Evolutionary conservation across 768 basidiomycete genomes (phyloP).

Genomic region (Lentinula boryana): DNA sequence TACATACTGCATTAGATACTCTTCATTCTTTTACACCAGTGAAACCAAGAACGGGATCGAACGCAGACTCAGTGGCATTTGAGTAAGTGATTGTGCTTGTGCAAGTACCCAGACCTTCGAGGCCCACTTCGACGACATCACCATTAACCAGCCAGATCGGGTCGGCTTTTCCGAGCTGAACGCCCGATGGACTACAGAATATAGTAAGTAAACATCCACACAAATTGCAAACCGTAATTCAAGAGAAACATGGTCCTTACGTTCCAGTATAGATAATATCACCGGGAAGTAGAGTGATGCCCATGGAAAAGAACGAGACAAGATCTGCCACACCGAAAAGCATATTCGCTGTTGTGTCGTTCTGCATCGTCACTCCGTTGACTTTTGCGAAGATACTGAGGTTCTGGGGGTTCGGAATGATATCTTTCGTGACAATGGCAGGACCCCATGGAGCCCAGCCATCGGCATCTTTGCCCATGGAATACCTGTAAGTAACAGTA

Average conservation of each 20-base stretch:
- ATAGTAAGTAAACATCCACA: not conserved
- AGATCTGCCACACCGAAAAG: constrained; percentile 34
- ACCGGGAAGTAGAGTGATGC: constrained; percentile 33
- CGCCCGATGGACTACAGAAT: constrained; percentile 24
- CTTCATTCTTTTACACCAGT: not conserved
- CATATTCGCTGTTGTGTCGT: constrained; percentile 35
- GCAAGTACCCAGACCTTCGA: constrained; percentile 33
- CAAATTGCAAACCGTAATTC: not conserved
- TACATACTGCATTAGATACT: not conserved
- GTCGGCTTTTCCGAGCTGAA: constrained; percentile 25
- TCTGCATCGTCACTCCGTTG: constrained; percentile 31
- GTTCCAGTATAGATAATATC: constrained; percentile 40
- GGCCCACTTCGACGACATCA: constrained; percentile 31
- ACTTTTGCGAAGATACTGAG: constrained; percentile 37
- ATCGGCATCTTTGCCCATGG: constrained; percentile 36
- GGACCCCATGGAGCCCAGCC: constrained; percentile 38
- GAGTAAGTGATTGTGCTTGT: constrained; percentile 18
- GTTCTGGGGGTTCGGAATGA: constrained; percentile 31
- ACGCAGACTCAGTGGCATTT: not conserved
- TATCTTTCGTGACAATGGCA: constrained; percentile 29
- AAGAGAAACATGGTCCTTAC: constrained; percentile 17
- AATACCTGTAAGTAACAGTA: not conserved
- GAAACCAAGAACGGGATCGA: constrained; percentile 4
- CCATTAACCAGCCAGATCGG: constrained; percentile 30
- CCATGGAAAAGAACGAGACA: constrained; percentile 39